Evolutionary conservation across 2,329 filamentous ascomycete species (phyloP).

Genomic region (Hypoxylon sp.): DNA sequence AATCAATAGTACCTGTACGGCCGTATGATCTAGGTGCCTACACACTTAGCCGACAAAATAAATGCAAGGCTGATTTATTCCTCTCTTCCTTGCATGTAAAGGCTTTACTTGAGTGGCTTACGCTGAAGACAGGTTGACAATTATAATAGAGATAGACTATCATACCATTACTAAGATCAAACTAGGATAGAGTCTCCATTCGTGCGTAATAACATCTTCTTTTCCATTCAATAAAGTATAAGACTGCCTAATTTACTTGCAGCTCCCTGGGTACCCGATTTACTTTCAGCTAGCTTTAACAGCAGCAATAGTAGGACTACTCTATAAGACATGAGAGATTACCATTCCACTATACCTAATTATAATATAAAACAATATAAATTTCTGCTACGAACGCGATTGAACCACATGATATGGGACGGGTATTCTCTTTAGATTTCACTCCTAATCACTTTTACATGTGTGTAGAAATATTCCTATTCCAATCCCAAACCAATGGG

Average conservation of each 20-base stretch:
- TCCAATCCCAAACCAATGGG: neutral
- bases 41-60: neutral
- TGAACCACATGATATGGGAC: neutral
- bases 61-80: neutral
- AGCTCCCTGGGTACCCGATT: neutral
- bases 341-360: neutral
- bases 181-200: neutral
- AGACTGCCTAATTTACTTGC: neutral
- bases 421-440: neutral
- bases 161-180: neutral
- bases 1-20: constrained; percentile 4
- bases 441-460: constrained; percentile 1
- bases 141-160: neutral
- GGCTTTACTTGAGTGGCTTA: neutral
- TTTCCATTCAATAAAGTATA: neutral
- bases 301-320: neutral
- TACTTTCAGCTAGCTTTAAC: neutral
- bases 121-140: neutral
- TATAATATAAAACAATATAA: neutral
- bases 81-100: neutral
- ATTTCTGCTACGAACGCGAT: neutral
- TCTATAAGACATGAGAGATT: neutral
- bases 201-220: neutral
- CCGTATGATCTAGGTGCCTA: neutral
- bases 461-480: constrained; percentile 14